Evolutionary conservation across 257 asterid genomes (phyloP), one percentile per base, ranked within the genome.

Genomic region (Dorcoceras hygrometricum): DNA sequence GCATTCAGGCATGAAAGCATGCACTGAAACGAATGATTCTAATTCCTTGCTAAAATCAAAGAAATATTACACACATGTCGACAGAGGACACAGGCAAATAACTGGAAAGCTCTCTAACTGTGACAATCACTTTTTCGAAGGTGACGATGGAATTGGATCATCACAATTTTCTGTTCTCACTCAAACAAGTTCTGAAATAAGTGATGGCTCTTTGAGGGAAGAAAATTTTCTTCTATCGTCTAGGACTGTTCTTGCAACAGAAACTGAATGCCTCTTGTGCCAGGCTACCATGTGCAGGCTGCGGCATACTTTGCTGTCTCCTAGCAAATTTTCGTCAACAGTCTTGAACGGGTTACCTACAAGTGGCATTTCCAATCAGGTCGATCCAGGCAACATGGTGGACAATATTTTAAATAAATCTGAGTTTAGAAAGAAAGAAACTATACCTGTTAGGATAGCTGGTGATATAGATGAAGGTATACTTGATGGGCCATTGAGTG

Each of bases 211-310:
- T 28, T 76, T 62, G 72, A 78, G 80, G 71, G 88, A 80, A 63
- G 90, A 83, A 69, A 87, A 68, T 76, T 72, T 74, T 74, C 76
- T 76, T 68, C 86, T 85, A 76, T 79, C 93, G 22, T 68, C 81
- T 63, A 90, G 83, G 71, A 83, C 88, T 71, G 83, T 82, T 71
- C 90, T 90, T 71, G 95, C 99, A 43, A 86, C 96, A 68, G 95
- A 87, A 75, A 70, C 87, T 71, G 97, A 94, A 80, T 94, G 99
- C 79, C 85, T 90, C 64, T 68, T 68, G 79, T 88, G 90, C 78
- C 99, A 94, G 82, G 86, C 92, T 77, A 88, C 87, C 82, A 90
- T 94, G 97, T 90, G 99, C 73, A 87, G 85, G 83, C 77, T 87
- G 61, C 87, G 99, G 23, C 97, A 94, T 79, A 75, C 91, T 5